A percentile compares a stretch with the other conserved stretches of the same genome.
phyloP scores from a whole-genome alignment of 2,329 filamentous ascomycete genomes.

The Hypoxylon sp. region DNA sequence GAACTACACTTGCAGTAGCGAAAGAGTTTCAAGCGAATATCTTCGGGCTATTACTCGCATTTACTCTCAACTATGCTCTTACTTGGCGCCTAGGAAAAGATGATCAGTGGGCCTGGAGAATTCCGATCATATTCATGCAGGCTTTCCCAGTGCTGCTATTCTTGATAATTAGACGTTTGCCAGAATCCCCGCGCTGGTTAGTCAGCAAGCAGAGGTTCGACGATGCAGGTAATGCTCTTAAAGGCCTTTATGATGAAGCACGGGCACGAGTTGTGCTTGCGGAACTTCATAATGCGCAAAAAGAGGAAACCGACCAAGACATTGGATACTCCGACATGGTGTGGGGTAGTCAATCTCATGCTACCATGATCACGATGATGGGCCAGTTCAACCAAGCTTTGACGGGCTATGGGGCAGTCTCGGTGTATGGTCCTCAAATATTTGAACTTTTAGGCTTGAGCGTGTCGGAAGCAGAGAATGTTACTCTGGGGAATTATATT shows the following conservation, averaged over 20 bases:
- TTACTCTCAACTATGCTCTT: constrained; percentile 70
- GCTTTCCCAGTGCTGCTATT: constrained; percentile 69
- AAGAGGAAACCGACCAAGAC: constrained; percentile 63
- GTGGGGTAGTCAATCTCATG: constrained; percentile 70
- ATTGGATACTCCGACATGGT: constrained; percentile 72
- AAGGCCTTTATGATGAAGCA: constrained; percentile 65
- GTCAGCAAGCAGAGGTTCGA: constrained; percentile 66
- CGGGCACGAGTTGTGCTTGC: constrained; percentile 65
- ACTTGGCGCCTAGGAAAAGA: constrained; percentile 68
- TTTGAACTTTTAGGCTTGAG: constrained; percentile 73
- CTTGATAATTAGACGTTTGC: constrained; percentile 66
- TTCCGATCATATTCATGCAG: constrained; percentile 74
- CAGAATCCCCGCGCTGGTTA: constrained; percentile 72
- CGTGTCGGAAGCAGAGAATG: constrained; percentile 65
- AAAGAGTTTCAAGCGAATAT: constrained; percentile 77
- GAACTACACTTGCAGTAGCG: constrained; percentile 56
- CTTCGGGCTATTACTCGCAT: constrained; percentile 73
- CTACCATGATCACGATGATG: constrained; percentile 73
- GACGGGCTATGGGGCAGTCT: constrained; percentile 72
- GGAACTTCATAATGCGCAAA: constrained; percentile 65
- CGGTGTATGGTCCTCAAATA: constrained; percentile 75
- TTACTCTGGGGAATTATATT: constrained; percentile 73
- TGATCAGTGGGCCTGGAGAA: constrained; percentile 73
- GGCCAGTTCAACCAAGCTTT: constrained; percentile 74
- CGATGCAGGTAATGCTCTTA: constrained; percentile 65